Percentiles rank a stretch among this genome's conserved stretches.
These are phyloP conservation scores for Yamadazyma oceani DNA, from an alignment of 1,139 yeast species.

Conservation along the genomic window DNA sequence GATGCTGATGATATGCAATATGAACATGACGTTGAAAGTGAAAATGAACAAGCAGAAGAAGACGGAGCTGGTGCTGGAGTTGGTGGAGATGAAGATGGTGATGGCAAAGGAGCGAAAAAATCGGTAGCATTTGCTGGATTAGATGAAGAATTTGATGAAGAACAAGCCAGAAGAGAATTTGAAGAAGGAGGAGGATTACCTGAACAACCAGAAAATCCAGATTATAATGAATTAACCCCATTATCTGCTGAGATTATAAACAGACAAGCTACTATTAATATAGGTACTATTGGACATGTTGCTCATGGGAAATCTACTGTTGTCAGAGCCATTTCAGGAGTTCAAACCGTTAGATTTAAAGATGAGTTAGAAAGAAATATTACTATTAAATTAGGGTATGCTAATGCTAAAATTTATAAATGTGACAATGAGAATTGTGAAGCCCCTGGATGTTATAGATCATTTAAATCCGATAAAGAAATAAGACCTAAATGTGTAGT, in stretches of 20 bases:
- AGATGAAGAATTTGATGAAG: conserved; percentile 63
- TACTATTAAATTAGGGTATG: conserved; percentile 97
- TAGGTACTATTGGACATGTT: conserved; percentile 99
- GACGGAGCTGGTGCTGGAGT: conserved; percentile 32
- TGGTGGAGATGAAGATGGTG: conserved; percentile 31
- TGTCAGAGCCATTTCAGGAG: conserved; percentile 98
- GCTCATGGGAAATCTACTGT: conserved; percentile 99
- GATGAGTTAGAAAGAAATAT: conserved; percentile 98
- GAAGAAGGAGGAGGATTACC: conserved; percentile 99
- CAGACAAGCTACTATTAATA: conserved; percentile 98
- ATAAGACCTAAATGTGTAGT: conserved; percentile 89
- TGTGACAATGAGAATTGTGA: conserved; percentile 87
- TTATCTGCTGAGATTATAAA: conserved; percentile 92
- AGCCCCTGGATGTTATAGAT: conserved; percentile 92
- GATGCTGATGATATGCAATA: conserved; percentile 39
- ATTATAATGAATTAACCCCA: conserved; percentile 75
- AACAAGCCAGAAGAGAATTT: conserved; percentile 72
- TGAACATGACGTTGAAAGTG: conserved; percentile 50
- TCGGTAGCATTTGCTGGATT: conserved; percentile 81
- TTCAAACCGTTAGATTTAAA: conserved; percentile 97
- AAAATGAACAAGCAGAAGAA: conserved; percentile 50
- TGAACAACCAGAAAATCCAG: conserved; percentile 90
- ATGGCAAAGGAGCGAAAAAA: conserved; percentile 50
- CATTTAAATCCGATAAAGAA: conserved; percentile 93
- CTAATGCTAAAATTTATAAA: conserved; percentile 96